A percentile compares a stretch with the other conserved stretches of the same genome.
These are phyloP conservation scores for Sordariomycetes sp. DNA, from an alignment of 2,329 filamentous ascomycete genomes.

Conservation along the genomic window DNA sequence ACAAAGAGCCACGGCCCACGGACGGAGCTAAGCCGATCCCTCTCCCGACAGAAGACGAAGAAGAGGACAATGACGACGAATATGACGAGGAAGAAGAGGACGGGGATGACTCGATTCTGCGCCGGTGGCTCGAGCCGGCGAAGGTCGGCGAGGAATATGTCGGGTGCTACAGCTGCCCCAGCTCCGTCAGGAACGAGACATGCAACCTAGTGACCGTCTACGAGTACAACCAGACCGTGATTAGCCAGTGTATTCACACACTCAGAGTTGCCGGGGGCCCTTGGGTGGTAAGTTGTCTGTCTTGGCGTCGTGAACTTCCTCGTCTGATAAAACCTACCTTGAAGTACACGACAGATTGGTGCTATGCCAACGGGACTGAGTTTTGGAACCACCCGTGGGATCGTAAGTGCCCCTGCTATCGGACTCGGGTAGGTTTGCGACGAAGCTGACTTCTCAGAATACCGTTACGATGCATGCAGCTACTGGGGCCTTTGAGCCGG, in stretches of 20 bases:
- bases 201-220: neutral
- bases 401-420: neutral
- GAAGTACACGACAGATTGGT: constrained; percentile 6
- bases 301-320: neutral
- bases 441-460: neutral
- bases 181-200: neutral
- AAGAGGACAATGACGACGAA: neutral
- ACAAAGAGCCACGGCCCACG: neutral
- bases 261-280: neutral
- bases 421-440: neutral
- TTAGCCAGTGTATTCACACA: constrained; percentile 2
- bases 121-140: constrained; percentile 4
- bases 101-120: neutral
- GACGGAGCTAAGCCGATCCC: neutral
- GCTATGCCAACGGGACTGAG: constrained; percentile 3
- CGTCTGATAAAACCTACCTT: neutral
- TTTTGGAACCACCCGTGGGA: constrained; percentile 6
- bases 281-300: constrained; percentile 4
- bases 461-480: neutral
- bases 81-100: neutral
- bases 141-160: constrained; percentile 6
- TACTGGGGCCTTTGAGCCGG: neutral
- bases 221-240: constrained; percentile 6
- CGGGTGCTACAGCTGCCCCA: constrained; percentile 3
- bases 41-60: neutral